Percentiles rank a stretch among this genome's conserved stretches.
Evolutionary conservation across 805 yeast species (phyloP).

Genomic region (Yamadazyma tumulicola): DNA sequence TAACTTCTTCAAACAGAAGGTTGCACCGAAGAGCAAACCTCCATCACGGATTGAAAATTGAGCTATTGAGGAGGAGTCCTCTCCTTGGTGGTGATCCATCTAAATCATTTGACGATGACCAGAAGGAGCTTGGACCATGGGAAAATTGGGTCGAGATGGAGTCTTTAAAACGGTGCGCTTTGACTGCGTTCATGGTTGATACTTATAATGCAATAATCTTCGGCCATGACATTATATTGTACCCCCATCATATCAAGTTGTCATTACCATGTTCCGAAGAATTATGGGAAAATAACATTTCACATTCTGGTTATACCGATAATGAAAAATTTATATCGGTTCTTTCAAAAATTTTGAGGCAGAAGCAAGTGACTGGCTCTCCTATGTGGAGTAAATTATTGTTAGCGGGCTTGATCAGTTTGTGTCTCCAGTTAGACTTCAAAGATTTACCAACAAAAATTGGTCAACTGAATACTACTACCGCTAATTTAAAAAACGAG

Average conservation of each 20-base stretch:
- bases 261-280: constrained; percentile 21
- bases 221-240: constrained; percentile 21
- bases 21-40: constrained; percentile 74
- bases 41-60: constrained; percentile 67
- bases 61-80: constrained; percentile 17
- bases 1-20: constrained; percentile 56
- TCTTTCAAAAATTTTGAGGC: constrained; percentile 15
- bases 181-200: constrained; percentile 30
- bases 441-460: constrained; percentile 15
- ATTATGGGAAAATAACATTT: constrained; percentile 17
- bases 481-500: constrained; percentile 18
- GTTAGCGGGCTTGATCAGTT: constrained; percentile 14
- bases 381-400: constrained; percentile 16
- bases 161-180: constrained; percentile 24
- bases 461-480: constrained; percentile 14
- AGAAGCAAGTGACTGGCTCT: constrained; percentile 12
- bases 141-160: constrained; percentile 32
- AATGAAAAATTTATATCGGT: constrained; percentile 18
- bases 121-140: constrained; percentile 12
- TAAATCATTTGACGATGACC: constrained; percentile 4
- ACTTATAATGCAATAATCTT: constrained; percentile 27
- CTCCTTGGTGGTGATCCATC: constrained; percentile 36
- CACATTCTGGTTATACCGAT: constrained; percentile 8
- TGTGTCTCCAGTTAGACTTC: constrained; percentile 15
- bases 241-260: constrained; percentile 21